Base-by-base conservation (phyloP, 2,329 filamentous ascomycete species). In the Cercospora beticola region DNA sequence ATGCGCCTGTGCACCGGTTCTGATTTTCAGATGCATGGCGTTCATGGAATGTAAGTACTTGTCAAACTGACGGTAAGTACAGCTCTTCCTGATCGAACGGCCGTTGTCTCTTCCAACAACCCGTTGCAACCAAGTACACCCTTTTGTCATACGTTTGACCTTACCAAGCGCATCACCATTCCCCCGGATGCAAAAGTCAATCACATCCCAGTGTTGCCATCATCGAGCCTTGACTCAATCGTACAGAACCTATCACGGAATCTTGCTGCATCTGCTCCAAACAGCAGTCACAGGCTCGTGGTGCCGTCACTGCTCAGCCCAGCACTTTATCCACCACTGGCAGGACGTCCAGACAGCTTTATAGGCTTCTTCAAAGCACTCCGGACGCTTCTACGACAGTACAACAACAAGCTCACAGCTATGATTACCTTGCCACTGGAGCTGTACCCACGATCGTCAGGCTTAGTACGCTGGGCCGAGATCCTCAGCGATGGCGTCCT, bases 281-380 rank as follows among this genome's bases (percentile, higher is more conserved):
- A 85, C 8, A 86, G 84, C 2, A 83, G 95, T 31, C 94, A 98
- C 78, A 89, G 95, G 58, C 83, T 98, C 43, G 83, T 97, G 57
- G 84, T 98, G n/a, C 94, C 95, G 0, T 90, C 87, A 65, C 84
- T 98, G 9, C 87, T 98, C 26, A 95, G 92, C 3, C 94, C 95
- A n/a, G 90, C 92, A 1, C 79, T 94, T 14, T 98, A 97, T 76
- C 86, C 90, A 26, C 85, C 91, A 2, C 83, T 87, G 28, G 85
- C 89, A 57, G 89, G 88, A 71, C 86, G 86, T n/a, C 93, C 94
- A 0, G 82, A 89, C 31, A 85, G 91, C 74, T 82, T 97, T 26
- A 83, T 98, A 31, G 89, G 89, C 70, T 97, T 98, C 77, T 81
- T 98, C 4, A 93, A 97, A 74, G 85, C 86, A 2, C 83, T 99